Base-by-base conservation (phyloP, 352 stramenopile genomes). In the Globisporangium spinosum region DNA sequence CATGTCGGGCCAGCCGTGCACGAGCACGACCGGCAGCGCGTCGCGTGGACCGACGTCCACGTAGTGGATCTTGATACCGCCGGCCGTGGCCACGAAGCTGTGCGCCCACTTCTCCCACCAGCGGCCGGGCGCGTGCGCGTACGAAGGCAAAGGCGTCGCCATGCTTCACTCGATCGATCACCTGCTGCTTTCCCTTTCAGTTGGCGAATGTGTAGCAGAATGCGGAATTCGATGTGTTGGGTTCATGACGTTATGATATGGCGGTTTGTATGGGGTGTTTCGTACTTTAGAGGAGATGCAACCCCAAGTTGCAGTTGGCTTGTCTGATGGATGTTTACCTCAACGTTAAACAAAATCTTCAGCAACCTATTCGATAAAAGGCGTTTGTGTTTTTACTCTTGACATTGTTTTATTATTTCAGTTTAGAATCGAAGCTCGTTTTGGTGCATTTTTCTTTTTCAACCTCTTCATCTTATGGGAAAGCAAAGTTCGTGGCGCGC, bases 1-100 rank as follows among this genome's bases (percentile, higher is more conserved):
- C 45, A 93, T 70, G 65, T 93, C 85, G 10, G 85, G 85, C 78
- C 81, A 93, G 1, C 83, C 85, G 62, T 93, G 85, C 54, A 93
- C 76, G 65, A 91, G 71, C 47, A 93, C 77, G 8, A 90, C 68
- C 1, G 82, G 75, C 45, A 86, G 65, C 22, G 47, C 80, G 55
- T 90, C 73, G 23, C 61, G 63, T 32, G 76, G 82, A 22, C 81
- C 81, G 1, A 81, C 82, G 45, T 89, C 78, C 54, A 91, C 76
- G 54, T 83, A 93, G 63, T 89, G 83, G 3, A 93, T 20, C 3
- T 62, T 70, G 32, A 89, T 70, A 5, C 70, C 73, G 17, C 74
- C 64, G 12, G 65, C 49, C 29, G 77, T 77, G 51, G 75, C 25
- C 59, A 74, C 56, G 66, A 76, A 82, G 47, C 51, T 56, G 62